Base-by-base conservation (phyloP, 2,329 filamentous ascomycete species). In the Gnomoniopsis smithogilvyi region DNA sequence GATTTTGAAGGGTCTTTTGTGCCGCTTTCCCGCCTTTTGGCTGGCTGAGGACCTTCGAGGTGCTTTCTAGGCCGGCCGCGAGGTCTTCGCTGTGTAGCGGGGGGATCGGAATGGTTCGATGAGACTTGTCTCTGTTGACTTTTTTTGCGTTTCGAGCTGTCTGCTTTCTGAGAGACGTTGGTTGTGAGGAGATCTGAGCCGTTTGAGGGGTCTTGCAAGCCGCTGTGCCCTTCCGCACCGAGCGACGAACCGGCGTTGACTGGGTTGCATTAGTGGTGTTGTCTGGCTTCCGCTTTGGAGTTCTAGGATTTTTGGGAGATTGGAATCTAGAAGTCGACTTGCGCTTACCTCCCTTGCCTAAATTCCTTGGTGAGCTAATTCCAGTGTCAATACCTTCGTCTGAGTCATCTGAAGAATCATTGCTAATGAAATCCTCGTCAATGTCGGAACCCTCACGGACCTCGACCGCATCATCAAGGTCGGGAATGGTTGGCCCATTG, bases 221-320 rank as follows among this genome's bases (percentile, higher is more conserved):
- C 22, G 43, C 38, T 22, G 47, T 4, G 6, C 10, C 47, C 47
- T 50, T 33, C 46, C 58, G 34, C n/a, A 49, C 56, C 46, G 63
- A 67, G 66, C 54, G 58, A 51, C 54, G 58, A 63, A 63, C 62
- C 54, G 57, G 52, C 45, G 62, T 69, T 63, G 60, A 63, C 59
- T 64, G 64, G 48, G 63, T 38, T 59, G 61, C 70, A 72, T 76
- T 70, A 76, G 73, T 62, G 69, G 62, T 45, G 22, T 8, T 50
- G 46, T 46, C 21, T 38, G 46, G 17, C 48, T 36, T 49, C n/a
- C 36, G 33, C 6, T n/a, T 30, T 19, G 46, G 33, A 36, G 57
- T 51, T 22, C 59, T 68, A 56, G 64, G 61, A 19, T 3, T 45
- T 53, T 66, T 60, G 59, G 50, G 50, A 54, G 66, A 36, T 26